Evolutionary conservation across 176 grass and related monocot genomes (phyloP), one percentile per base, ranked within the genome.

Genomic region (Eragrostis curvula): DNA sequence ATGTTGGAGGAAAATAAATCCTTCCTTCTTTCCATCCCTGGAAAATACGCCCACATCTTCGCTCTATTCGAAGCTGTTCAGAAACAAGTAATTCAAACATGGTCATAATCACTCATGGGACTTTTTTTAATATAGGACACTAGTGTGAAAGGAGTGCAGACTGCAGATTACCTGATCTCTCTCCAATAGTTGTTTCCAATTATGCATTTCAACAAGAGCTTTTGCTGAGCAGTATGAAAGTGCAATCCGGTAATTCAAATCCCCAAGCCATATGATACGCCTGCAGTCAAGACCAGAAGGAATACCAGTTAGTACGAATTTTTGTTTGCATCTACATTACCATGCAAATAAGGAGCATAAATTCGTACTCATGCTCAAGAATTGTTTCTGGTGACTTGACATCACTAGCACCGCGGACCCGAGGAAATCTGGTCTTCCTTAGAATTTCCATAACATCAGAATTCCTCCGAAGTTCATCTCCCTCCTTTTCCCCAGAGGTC

Each of bases 1-100:
- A 98, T 73, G 96, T 98, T 45, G 96, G 96, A 67, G 92, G 96
- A 89, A 98, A 98, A 85, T 95, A 98, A 79, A 98, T 93, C 10
- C 84, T 89, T 79, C 96, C 96, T 95, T 98, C 96, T 86, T 91
- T 95, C 96, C 96, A 98, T 39, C 92, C 96, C 59, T 83, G 85
- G 80, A 98, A 98, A 91, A 98, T 87, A 60, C 80, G 96, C 18
- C 96, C 92, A 10, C 59, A 83, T 79, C 96, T 91, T 86, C 70
- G 85, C 59, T 98, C 82, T 84, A 95, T 91, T 72, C 92, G 89
- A 70, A 98, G 90, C 96, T 98, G 87, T 82, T 89, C 23, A 9
- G 42, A 25, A 87, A 74, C 29, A 85, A 74, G 66, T 21, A 83
- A 86, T 14, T 60, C 40, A 89, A 59, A 65, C 28, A 59, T 51